Evolutionary conservation across 352 stramenopile species (phyloP), one percentile per base, ranked within the genome.

Genomic region (Pythium coloratum): DNA sequence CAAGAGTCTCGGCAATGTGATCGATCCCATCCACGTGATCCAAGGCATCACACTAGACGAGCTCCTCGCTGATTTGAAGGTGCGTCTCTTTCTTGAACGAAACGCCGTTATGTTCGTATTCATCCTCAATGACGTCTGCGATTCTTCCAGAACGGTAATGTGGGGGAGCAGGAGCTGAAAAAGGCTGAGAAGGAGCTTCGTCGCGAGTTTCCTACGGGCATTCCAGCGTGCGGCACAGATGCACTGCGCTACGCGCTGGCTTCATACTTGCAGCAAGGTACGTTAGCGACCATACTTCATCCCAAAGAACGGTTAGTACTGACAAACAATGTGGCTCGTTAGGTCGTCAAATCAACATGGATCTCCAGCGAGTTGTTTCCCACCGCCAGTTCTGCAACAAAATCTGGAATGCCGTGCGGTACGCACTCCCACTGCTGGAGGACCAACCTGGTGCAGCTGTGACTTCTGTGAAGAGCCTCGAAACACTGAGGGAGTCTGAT

Each of bases 1-100:
- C 36, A 99, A 99, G 81, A 98, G 94, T 63, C 84, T 99, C 16
- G 98, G 98, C 58, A 99, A 99, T 72, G 97, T 99, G 30, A 98
- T 99, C 57, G 98, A 99, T 73, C 98, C 98, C 18, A 81, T 99
- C 36, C 95, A 99, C 74, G 90, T 99, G 6, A 99, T 99, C 63
- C 81, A 97, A 70, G 98, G 98, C 55, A 98, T 97, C 66, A 93
- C 84, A 18, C 86, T 99, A 2, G 85, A 98, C 9, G 76, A 89
- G 28, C 77, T 99, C 49, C 79, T 99, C 40, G 71, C 79, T 3
- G 97, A 98, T 72, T 82, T 99, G 18, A 81, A 96, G 67, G 86
- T 84, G 76, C 28, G 28, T 30, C 28, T 30, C 28, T 30, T 30
- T 30, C 28, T 30, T 30, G 28, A 30, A 30, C 28, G 28, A 30